Evolutionary conservation across 495 filamentous ascomycete species (phyloP).

Genomic region (Penicillium alfredii): DNA sequence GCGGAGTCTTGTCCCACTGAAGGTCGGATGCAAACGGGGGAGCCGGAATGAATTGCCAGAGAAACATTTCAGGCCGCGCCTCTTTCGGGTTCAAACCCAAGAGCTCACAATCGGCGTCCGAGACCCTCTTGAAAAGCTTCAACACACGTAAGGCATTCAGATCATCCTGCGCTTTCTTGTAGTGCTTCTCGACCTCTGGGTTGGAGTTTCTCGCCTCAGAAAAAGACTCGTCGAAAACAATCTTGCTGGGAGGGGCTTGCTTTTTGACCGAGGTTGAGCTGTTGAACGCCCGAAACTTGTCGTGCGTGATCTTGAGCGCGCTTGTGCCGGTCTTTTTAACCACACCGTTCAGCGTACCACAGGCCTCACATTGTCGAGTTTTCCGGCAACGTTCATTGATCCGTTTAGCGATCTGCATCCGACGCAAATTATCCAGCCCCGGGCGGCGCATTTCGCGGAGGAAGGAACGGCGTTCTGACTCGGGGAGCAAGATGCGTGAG

Average conservation of each 20-base stretch:
- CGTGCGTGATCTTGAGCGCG: conserved; percentile 87
- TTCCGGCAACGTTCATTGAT: conserved; percentile 87
- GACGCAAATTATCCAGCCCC: conserved; percentile 77
- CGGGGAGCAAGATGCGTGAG: conserved; percentile 68
- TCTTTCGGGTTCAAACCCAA: conserved; percentile 80
- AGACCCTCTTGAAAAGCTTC: conserved; percentile 83
- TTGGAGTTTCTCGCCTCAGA: conserved; percentile 64
- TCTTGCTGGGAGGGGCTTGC: conserved; percentile 67
- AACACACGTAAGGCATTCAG: conserved; percentile 83
- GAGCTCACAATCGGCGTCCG: conserved; percentile 81
- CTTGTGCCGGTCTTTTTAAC: conserved; percentile 75
- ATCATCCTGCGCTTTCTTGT: conserved; percentile 88
- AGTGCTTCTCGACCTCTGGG: conserved; percentile 80
- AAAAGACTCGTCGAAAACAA: conserved; percentile 79
- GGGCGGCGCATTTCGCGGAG: conserved; percentile 74
- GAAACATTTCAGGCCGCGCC: conserved; percentile 90
- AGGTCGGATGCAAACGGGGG: conserved; percentile 91
- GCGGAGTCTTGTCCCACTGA: conserved; percentile 87
- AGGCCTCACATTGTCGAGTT: conserved; percentile 67
- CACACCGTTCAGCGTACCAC: conserved; percentile 73
- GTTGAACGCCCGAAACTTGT: conserved; percentile 83
- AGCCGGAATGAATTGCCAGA: conserved; percentile 94
- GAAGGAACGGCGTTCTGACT: conserved; percentile 63
- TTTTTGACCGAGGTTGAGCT: conserved; percentile 81
- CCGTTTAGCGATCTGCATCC: conserved; percentile 72